Percentiles rank a stretch among this genome's conserved stretches.
phyloP scores from a whole-genome alignment of 306 rosid genomes.

The Albizia julibrissin region DNA sequence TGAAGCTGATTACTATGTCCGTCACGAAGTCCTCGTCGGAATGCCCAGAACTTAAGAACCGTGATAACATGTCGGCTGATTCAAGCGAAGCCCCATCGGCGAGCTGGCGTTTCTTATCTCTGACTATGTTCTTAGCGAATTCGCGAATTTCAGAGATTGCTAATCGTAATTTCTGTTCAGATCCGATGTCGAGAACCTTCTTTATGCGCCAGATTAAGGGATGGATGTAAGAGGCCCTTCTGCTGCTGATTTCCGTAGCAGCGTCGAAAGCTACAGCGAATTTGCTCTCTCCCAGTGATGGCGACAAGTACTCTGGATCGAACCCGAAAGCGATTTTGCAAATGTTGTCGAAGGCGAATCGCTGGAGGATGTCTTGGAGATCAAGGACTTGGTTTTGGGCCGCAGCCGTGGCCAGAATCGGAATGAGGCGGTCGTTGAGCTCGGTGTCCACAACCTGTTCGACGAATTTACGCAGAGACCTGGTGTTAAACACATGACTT shows the following conservation, averaged over 20 bases:
- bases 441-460: not conserved
- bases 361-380: not conserved
- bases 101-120: not conserved
- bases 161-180: slow-evolving; percentile 36
- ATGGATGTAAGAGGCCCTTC: slow-evolving; percentile 16
- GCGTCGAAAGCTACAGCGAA: slow-evolving; percentile 53
- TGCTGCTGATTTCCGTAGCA: slow-evolving; percentile 36
- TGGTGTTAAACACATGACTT: not conserved
- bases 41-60: not conserved
- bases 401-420: not conserved
- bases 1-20: not conserved
- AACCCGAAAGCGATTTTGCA: not conserved
- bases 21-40: not conserved
- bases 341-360: not conserved
- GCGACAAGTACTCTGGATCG: not conserved
- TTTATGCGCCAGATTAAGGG: slow-evolving; percentile 51
- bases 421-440: not conserved
- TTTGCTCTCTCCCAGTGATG: not conserved
- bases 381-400: not conserved
- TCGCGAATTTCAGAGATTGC: slow-evolving; percentile 46
- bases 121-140: slow-evolving; percentile 30
- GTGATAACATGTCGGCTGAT: not conserved
- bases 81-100: not conserved
- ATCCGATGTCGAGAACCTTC: slow-evolving; percentile 43
- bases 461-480: not conserved